Evolutionary conservation across 352 stramenopile genomes (phyloP).

Genomic region (Pythium volutum): DNA sequence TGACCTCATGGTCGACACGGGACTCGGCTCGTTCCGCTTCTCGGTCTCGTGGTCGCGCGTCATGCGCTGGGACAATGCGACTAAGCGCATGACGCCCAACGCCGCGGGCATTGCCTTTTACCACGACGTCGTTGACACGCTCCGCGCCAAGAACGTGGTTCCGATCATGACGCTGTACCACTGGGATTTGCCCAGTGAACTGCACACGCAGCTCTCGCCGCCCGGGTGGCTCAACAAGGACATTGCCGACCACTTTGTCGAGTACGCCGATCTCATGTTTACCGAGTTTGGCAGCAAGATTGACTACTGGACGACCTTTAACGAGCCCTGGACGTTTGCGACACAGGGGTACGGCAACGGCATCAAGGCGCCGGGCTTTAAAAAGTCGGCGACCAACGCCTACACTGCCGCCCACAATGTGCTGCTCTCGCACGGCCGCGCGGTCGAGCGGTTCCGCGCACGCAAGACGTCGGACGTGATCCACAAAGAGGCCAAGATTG

Average conservation of each 20-base stretch:
- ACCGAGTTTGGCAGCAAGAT: slow-evolving; percentile 90
- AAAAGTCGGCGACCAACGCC: slow-evolving; percentile 35
- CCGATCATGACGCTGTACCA: slow-evolving; percentile 94
- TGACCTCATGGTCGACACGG: slow-evolving; percentile 89
- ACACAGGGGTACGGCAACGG: slow-evolving; percentile 86
- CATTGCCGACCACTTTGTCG: slow-evolving; percentile 50
- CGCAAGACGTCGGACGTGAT: slow-evolving; percentile 50
- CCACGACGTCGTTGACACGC: slow-evolving; percentile 86
- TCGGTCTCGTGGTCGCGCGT: slow-evolving; percentile 92
- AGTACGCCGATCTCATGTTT: slow-evolving; percentile 91
- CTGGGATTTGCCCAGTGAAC: slow-evolving; percentile 91
- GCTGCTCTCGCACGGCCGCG: slow-evolving; percentile 86
- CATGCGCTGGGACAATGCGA: slow-evolving; percentile 68
- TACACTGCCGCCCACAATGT: slow-evolving; percentile 86
- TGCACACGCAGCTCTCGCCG: slow-evolving; percentile 78
- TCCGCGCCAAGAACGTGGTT: slow-evolving; percentile 73
- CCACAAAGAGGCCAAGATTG: slow-evolving; percentile 69
- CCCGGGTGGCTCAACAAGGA: slow-evolving; percentile 61
- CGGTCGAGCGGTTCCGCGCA: slow-evolving; percentile 79
- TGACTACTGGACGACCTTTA: slow-evolving; percentile 94
- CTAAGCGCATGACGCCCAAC: slow-evolving; percentile 70
- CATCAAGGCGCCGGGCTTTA: slow-evolving; percentile 31
- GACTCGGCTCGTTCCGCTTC: slow-evolving; percentile 92
- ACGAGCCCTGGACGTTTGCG: slow-evolving; percentile 89
- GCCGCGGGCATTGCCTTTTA: slow-evolving; percentile 91